Conservation (phyloP, 331 rosid genomes). For the Acacia concinna region DNA sequence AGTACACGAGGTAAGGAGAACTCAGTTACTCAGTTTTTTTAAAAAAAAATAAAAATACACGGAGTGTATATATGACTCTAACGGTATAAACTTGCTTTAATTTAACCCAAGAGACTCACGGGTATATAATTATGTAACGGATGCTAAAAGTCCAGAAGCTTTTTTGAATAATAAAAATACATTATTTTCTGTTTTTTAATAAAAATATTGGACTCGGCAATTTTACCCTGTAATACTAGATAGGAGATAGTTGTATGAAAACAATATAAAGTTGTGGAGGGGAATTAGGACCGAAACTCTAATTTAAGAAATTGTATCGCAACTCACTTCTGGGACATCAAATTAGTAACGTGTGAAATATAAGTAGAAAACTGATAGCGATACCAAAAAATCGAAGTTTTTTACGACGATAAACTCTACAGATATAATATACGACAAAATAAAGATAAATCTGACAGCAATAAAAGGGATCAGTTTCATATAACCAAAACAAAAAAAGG, state of each 20-base stretch:
- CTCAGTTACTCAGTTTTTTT: too few relatives aligned
- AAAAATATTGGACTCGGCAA: too few relatives aligned
- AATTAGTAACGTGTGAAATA: background rate
- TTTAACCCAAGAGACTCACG: background rate
- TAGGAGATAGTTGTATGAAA: background rate
- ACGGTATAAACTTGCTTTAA: too few relatives aligned
- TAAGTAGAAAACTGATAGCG: background rate
- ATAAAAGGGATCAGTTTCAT: background rate
- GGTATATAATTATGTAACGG: background rate
- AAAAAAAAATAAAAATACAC: too few relatives aligned
- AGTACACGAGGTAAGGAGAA: background rate
- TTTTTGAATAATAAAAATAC: background rate
- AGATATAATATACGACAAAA: background rate
- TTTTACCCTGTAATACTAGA: background rate
- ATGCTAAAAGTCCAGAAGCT: background rate
- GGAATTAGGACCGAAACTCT: background rate
- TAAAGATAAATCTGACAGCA: background rate
- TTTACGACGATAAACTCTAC: background rate
- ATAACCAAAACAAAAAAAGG: background rate
- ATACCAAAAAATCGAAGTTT: background rate
- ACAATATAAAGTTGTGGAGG: background rate
- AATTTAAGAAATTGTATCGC: conserved; percentile 18
- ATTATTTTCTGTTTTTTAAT: background rate
- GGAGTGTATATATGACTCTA: too few relatives aligned
- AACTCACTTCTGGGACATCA: background rate